phyloP scores from a whole-genome alignment of 2,329 filamentous ascomycete species.

The Lachnellula occidentalis region DNA sequence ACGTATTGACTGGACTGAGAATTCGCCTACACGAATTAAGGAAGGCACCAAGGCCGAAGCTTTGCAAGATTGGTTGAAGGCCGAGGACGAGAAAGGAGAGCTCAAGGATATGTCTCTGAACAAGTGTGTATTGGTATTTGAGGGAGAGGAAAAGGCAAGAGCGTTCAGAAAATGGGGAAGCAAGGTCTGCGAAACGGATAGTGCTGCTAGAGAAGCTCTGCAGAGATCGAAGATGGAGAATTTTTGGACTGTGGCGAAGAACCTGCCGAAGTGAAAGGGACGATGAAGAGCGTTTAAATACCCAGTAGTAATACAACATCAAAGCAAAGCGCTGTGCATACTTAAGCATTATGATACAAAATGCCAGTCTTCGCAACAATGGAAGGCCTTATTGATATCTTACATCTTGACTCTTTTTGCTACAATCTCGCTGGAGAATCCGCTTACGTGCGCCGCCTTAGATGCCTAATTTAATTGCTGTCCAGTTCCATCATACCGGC shows the following conservation, averaged over 20 bases:
- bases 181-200: conserved; percentile 88
- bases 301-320: neutral
- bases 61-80: conserved; percentile 69
- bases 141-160: conserved; percentile 77
- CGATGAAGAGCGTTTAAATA: neutral
- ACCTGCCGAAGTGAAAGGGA: conserved; percentile 3
- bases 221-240: conserved; percentile 84
- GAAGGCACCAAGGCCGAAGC: conserved; percentile 58
- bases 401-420: neutral
- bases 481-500: conserved; percentile 44
- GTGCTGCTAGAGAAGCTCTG: conserved; percentile 77
- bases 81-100: conserved; percentile 70
- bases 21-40: conserved; percentile 60
- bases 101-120: conserved; percentile 80
- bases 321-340: neutral
- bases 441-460: neutral
- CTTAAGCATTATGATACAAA: neutral
- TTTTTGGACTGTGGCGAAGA: conserved; percentile 90
- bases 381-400: neutral
- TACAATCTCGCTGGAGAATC: neutral
- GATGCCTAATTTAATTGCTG: conserved; percentile 7
- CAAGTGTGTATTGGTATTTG: conserved; percentile 78
- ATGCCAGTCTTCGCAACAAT: neutral
- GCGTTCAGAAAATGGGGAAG: conserved; percentile 84
- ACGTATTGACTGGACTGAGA: conserved; percentile 93